Conservation (phyloP, 2,329 filamentous ascomycete species). For the Zalaria obscura region DNA sequence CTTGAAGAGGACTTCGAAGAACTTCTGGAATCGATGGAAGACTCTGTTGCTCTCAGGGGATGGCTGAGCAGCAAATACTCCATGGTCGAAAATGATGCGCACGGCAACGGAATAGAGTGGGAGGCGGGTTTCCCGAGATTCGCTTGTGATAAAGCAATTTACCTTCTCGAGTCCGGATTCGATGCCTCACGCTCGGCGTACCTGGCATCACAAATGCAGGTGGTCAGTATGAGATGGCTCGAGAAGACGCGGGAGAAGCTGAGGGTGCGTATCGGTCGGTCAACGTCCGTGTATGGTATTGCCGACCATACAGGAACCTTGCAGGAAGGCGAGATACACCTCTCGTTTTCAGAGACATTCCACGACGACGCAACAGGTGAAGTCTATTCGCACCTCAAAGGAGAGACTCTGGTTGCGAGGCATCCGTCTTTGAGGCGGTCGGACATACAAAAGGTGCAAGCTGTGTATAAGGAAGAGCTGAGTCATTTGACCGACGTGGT, state of each 20-base stretch:
- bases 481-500: slow-evolving; percentile 63
- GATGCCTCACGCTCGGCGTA: slow-evolving; percentile 6
- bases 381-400: slow-evolving; percentile 39
- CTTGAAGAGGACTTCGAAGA: slow-evolving; percentile 39
- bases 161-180: slow-evolving; percentile 35
- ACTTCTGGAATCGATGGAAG: slow-evolving; percentile 36
- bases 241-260: slow-evolving; percentile 22
- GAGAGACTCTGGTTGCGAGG: slow-evolving; percentile 52
- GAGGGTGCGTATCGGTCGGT: slow-evolving; percentile 19
- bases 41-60: slow-evolving; percentile 35
- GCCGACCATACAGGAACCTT: slow-evolving; percentile 51
- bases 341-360: slow-evolving; percentile 53
- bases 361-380: slow-evolving; percentile 37
- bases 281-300: slow-evolving; percentile 51
- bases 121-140: slow-evolving; percentile 36
- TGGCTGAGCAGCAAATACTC: slow-evolving; percentile 39
- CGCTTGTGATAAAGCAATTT: slow-evolving; percentile 37
- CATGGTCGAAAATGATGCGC: slow-evolving; percentile 20
- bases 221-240: slow-evolving; percentile 18
- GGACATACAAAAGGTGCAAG: slow-evolving; percentile 51
- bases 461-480: slow-evolving; percentile 41
- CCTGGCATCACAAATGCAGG: slow-evolving; percentile 6
- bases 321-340: slow-evolving; percentile 50
- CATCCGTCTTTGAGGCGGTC: slow-evolving; percentile 55
- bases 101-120: slow-evolving; percentile 20